phyloP scores from a whole-genome alignment of 2,329 filamentous ascomycete species.

The Penicillium frequentans region DNA sequence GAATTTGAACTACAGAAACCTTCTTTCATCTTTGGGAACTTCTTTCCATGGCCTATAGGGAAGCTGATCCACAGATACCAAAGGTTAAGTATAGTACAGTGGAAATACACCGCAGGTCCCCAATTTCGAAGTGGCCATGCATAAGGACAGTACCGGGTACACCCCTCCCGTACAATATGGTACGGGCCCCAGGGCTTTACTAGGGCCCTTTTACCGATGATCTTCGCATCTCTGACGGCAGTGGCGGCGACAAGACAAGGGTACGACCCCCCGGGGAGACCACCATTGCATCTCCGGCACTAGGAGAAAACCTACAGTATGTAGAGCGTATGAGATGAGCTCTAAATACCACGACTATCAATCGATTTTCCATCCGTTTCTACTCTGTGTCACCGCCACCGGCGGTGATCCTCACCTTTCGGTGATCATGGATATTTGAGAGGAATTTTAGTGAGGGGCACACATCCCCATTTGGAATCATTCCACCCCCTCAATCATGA shows the following conservation, averaged over 20 bases:
- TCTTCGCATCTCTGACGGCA: conserved; percentile 24
- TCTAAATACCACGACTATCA: conserved; percentile 12
- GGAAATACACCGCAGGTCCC: background rate
- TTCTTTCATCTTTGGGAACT: background rate
- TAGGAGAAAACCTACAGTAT: background rate
- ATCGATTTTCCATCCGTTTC: conserved; percentile 20
- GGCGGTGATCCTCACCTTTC: conserved; percentile 8
- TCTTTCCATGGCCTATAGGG: background rate
- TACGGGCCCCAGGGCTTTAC: background rate
- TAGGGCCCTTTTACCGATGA: conserved; percentile 12
- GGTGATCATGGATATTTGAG: conserved; percentile 6
- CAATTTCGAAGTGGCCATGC: background rate
- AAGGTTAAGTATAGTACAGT: background rate
- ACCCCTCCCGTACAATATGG: conserved; percentile 1
- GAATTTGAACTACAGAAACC: background rate
- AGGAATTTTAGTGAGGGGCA: background rate
- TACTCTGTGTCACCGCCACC: conserved; percentile 7
- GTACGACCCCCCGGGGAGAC: conserved; percentile 9
- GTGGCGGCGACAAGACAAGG: conserved; percentile 18
- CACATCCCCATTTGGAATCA: background rate
- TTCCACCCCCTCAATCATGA: background rate
- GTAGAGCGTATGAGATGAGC: background rate
- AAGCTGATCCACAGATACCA: background rate
- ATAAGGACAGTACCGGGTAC: conserved; percentile 9
- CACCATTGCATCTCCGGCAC: conserved; percentile 3